Base-by-base conservation (phyloP, 306 rosid species). In the Delonix regia region DNA sequence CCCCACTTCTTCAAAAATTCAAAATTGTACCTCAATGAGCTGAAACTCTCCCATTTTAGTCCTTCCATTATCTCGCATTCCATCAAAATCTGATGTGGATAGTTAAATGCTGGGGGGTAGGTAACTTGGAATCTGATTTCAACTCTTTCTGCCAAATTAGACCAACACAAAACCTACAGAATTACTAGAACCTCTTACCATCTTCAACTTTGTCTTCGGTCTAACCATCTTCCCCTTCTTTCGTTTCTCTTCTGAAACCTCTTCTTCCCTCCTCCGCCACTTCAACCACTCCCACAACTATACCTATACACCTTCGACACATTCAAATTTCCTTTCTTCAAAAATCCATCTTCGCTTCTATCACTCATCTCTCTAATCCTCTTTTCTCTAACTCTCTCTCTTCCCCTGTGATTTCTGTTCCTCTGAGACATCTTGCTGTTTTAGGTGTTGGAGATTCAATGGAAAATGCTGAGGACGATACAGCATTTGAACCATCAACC, bases 221-320 rank as follows among this genome's bases (percentile, higher is more conserved):
- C 1, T 45, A 55, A 0, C 81, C 52, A 0, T 70, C 86, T 18
- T 57, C 83, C 4, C 19, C 90, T 15, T 84, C 83, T 13, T 36
- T 80, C 22, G 30, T 74, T 59, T 73, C 91, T 3, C 24, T 86
- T 30, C 82, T 82, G 19, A 89, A 79, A 78, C 91, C 97, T 47
- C 77, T 77, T 21, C 27, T 77, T 44, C 7, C 83, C 53, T 36
- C 82, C 52, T 76, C 90, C 75, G 2, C 78, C 38, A 5, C 11
- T 5, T 1, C 74, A 19, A 3, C 13, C 49, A 9, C 67, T 59
- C 39, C 83, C 41, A 63, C 33, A 75, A 15, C 45, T 39, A 61
- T 80, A 4, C 49, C 71, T 39, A 47, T 57, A 13, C 59, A 41
- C 52, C 57, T 38, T 77, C 64, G 34, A 55, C 73, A 53, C 8